Conservation (phyloP, 2,329 filamentous ascomycete species). For the Alternaria incomplexa region DNA sequence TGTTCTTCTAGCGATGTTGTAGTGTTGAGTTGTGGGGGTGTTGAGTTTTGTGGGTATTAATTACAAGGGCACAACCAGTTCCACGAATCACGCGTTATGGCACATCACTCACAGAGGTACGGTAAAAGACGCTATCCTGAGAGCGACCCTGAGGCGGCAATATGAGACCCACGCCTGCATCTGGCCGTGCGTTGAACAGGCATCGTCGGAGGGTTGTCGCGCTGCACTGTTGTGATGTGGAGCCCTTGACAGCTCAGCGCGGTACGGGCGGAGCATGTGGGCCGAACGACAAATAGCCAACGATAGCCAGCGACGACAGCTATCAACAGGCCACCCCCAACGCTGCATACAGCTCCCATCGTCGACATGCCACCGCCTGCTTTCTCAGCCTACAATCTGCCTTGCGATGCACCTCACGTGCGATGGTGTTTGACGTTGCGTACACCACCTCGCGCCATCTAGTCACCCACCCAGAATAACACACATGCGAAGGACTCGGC, state of each 20-base stretch:
- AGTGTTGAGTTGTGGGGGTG: not conserved
- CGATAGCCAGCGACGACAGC: not conserved
- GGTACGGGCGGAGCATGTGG: not conserved
- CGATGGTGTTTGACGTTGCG: constrained; percentile 1
- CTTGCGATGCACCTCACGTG: not conserved
- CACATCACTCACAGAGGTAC: not conserved
- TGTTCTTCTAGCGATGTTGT: not conserved
- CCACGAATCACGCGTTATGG: not conserved
- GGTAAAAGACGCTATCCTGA: not conserved
- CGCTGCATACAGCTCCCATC: too few species aligned
- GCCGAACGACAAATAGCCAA: not conserved
- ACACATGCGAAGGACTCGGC: too few species aligned
- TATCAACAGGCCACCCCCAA: too few species aligned
- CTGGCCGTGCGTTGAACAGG: constrained; percentile 9
- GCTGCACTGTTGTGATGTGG: constrained; percentile 3
- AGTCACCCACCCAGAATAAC: not conserved
- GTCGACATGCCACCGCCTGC: not conserved
- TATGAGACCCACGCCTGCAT: constrained; percentile 1
- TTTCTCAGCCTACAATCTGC: not conserved
- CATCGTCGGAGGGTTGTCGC: constrained; percentile 9
- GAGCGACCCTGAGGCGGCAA: constrained; percentile 4
- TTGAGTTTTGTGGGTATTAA: not conserved
- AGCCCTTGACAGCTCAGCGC: not conserved
- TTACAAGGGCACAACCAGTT: not conserved
- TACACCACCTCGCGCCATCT: not conserved